Conservation (phyloP, 1,284 basidiomycete species). For the Flammula alnicola region DNA sequence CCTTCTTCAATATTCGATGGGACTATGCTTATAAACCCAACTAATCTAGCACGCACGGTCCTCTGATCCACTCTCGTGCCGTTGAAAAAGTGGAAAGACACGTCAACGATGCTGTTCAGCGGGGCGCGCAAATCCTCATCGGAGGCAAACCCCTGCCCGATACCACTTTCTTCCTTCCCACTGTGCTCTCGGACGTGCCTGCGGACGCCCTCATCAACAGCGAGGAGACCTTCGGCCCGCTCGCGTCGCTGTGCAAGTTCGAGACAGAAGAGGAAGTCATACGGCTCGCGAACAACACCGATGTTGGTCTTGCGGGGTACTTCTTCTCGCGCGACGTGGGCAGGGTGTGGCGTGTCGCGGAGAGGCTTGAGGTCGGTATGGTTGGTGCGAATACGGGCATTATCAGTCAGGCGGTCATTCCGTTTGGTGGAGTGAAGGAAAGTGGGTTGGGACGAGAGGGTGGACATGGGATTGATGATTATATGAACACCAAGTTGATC, state of each 20-base stretch:
- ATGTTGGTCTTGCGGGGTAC: conserved; percentile 91
- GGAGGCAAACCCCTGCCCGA: conserved; percentile 78
- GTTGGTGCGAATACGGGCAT: conserved; percentile 88
- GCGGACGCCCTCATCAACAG: conserved; percentile 59
- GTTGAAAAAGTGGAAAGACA: conserved; percentile 89
- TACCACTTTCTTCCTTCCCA: conserved; percentile 84
- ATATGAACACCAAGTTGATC: conserved; percentile 81
- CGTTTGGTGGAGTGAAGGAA: conserved; percentile 94
- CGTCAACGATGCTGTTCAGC: conserved; percentile 82
- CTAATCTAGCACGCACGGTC: conserved; percentile 81
- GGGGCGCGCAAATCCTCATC: conserved; percentile 87
- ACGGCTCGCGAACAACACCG: conserved; percentile 81
- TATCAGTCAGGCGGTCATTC: conserved; percentile 82
- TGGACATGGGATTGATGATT: conserved; percentile 84
- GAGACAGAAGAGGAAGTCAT: conserved; percentile 93
- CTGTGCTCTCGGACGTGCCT: conserved; percentile 89
- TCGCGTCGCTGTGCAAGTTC: conserved; percentile 83
- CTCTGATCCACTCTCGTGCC: conserved; percentile 88
- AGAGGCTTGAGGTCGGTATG: conserved; percentile 96
- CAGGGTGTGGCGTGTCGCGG: conserved; percentile 96
- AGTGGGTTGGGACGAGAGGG: conserved; percentile 84
- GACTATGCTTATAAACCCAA: not conserved
- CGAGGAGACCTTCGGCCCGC: conserved; percentile 92
- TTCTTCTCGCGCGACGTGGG: conserved; percentile 93
- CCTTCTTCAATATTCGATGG: not conserved